Evolutionary conservation across 2,329 filamentous ascomycete genomes (phyloP).

Genomic region (Dactylella cylindrospora): DNA sequence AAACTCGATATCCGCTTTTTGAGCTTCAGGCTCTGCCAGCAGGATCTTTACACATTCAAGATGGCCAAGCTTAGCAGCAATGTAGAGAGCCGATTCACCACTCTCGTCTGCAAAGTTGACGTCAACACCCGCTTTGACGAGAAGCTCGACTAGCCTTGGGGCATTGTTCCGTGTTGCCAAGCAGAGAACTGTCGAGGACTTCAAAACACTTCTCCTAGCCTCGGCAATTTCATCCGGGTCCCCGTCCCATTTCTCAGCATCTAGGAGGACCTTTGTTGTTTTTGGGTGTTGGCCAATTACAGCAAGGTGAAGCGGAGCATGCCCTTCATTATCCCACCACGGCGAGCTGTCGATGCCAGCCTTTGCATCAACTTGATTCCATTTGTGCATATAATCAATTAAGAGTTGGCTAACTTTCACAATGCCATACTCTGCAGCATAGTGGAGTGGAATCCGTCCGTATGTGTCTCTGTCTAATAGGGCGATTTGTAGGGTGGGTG

Average conservation of each 20-base stretch:
- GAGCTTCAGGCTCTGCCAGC: constrained; percentile 67
- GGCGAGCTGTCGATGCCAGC: constrained; percentile 80
- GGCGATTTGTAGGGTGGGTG: constrained; percentile 66
- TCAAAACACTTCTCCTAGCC: constrained; percentile 67
- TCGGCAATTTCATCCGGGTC: constrained; percentile 64
- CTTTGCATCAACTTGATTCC: constrained; percentile 80
- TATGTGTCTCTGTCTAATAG: constrained; percentile 72
- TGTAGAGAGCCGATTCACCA: constrained; percentile 87
- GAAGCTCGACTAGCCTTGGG: constrained; percentile 75
- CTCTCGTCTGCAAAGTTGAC: constrained; percentile 90
- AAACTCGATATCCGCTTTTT: constrained; percentile 75
- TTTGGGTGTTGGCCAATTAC: constrained; percentile 87
- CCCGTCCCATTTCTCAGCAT: constrained; percentile 75
- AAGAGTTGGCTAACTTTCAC: constrained; percentile 85
- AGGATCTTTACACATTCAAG: constrained; percentile 76
- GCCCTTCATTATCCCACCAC: constrained; percentile 93
- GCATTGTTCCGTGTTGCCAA: constrained; percentile 88
- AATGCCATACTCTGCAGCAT: constrained; percentile 91
- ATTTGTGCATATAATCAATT: constrained; percentile 83
- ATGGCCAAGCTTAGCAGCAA: constrained; percentile 87
- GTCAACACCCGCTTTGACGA: constrained; percentile 86
- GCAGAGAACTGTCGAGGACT: constrained; percentile 83
- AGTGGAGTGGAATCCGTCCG: constrained; percentile 83
- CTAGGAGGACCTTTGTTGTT: constrained; percentile 77
- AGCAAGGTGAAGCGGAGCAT: constrained; percentile 84